Base-by-base conservation (phyloP, 2,329 filamentous ascomycete species). In the Ceratocystis eucalypticola region DNA sequence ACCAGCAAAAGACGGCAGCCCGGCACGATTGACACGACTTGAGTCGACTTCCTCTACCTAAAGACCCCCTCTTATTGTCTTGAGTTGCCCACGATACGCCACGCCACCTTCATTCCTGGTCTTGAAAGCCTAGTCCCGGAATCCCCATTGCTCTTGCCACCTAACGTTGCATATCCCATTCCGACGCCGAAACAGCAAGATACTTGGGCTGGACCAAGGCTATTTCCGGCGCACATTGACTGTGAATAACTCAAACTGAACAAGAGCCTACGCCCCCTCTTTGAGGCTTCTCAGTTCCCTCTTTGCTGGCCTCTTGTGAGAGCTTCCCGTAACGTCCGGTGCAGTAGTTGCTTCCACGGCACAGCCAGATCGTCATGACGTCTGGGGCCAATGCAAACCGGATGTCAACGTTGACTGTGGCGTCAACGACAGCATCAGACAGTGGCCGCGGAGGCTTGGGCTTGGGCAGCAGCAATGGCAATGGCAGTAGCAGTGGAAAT, bases 381-480 rank as follows among this genome's bases (percentile, higher is more conserved):
- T 62, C 66, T 41, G 66, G 64, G 37, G 74, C 76, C 71, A 81
- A 78, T 73, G 75, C 77, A 69, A 83, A 84, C 73, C 79, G 82
- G 71, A 78, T 79, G 73, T 85, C 83, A 68, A 84, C 78, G 72
- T 84, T 82, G 77, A 86, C 82, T 69, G 77, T 77, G 71, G 81
- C 76, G 70, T 84, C 79, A 70, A 75, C 71, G 68, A 61, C 66
- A n/a, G 15, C 37, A 37, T 65, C 64, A 20, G 64, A 65, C 28
- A 65, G 64, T 41, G 64, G 64, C 64, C 64, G 64, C 8, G 80
- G 80, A 68, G 75, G 76, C 20, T 79, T 79, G 67, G 82, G 81
- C 70, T 82, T 84, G 77, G 82, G 79, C 76, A 87, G 84, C 77
- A 82, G 79, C 76, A 92, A 90, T 68, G 75, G 76, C n/a, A 92